Conservation (phyloP, 331 rosid species). For the Stylosanthes scabra region DNA sequence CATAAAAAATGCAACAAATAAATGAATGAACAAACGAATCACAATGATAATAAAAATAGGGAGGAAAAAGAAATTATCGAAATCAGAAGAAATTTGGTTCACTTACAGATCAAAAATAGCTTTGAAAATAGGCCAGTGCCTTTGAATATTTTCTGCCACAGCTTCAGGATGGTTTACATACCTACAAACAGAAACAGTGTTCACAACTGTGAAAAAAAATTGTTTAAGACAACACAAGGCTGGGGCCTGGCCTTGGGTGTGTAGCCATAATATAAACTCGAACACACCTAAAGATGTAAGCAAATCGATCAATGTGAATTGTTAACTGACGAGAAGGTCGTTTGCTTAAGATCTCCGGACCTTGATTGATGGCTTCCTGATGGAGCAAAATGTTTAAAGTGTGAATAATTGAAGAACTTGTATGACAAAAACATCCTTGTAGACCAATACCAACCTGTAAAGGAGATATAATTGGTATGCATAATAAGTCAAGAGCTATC, state of each 20-base stretch:
- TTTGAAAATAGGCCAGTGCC: constrained; percentile 96
- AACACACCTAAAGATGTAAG: constrained; percentile 90
- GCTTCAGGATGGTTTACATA: constrained; percentile 96
- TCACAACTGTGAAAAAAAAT: constrained; percentile 41
- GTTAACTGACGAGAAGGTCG: constrained; percentile 89
- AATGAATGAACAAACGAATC: background rate
- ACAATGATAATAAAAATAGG: too few relatives aligned
- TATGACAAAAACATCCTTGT: constrained; percentile 16
- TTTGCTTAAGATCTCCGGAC: constrained; percentile 79
- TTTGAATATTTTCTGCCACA: constrained; percentile 96
- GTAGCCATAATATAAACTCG: constrained; percentile 24
- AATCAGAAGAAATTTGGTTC: constrained; percentile 24
- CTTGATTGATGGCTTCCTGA: constrained; percentile 91
- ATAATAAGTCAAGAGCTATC: constrained; percentile 90
- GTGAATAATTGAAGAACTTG: constrained; percentile 31
- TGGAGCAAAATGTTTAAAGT: constrained; percentile 42
- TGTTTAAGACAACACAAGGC: background rate
- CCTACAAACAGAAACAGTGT: constrained; percentile 59
- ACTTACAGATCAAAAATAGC: constrained; percentile 96
- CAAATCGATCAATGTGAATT: constrained; percentile 93
- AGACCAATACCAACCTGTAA: constrained; percentile 71
- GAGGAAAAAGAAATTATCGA: background rate
- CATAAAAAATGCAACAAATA: constrained; percentile 11
- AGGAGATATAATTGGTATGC: constrained; percentile 93
- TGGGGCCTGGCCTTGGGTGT: constrained; percentile 1